Base-by-base conservation (phyloP, 2,329 filamentous ascomycete species). In the Fusarium sp. region DNA sequence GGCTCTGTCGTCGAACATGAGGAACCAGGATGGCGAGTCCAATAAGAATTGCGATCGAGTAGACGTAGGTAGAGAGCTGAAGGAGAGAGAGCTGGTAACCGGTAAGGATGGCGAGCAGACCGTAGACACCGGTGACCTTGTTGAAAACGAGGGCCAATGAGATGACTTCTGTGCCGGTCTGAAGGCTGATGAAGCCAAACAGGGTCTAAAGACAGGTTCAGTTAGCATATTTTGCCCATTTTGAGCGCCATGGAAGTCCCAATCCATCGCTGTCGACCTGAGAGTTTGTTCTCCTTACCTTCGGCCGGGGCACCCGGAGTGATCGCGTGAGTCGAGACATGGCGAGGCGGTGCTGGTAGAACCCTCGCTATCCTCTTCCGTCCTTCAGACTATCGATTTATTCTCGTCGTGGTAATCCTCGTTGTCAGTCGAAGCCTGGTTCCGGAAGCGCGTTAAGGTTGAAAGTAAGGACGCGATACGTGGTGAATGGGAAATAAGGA, bases 11-110 rank as follows among this genome's bases (percentile, higher is more conserved):
- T 74, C 94, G 92, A 81, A 98, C 94, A 81, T 97, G 93, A 58
- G 93, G 93, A 79, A 94, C 89, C 57, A 97, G 91, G 78, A 91
- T 89, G 61, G 90, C 87, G 76, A 94, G 89, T 54, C 93, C 84
- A 73, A 88, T 86, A 73, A 98, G 90, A 31, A 93, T 89, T 72
- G 90, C 78, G 71, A 97, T 88, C 29, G 94, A 97, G 88, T 97
- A 97, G 58, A 97, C 88, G 87, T 98, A 98, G 88, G 97, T 97
- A 67, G 93, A 94, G 67, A 98, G 89, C 83, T 98, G 96, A 27
- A 97, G 89, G 33, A 92, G 88, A 64, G 94, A 95, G 72, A 98
- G 91, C 77, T 92, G 88, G 83, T 94, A 95, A 81, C 96, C 96
- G 27, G 95, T 97, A 74, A 98, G 87, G 76, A 98, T 90, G 68